Conservation (phyloP, 257 asterid species). For the Agastache rugosa region DNA sequence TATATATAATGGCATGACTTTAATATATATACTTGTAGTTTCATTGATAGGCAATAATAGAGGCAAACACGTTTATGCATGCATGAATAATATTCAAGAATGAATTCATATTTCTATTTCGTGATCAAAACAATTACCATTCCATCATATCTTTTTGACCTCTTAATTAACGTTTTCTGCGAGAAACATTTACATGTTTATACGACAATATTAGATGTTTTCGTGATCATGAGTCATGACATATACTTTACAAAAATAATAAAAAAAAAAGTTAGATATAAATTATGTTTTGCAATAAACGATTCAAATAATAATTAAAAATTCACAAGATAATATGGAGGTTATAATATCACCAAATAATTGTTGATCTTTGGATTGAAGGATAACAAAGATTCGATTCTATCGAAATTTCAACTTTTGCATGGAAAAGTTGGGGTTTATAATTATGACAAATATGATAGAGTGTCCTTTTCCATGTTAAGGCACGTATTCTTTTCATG, state of each 20-base stretch:
- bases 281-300: not conserved
- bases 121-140: not conserved
- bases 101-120: not conserved
- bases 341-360: not conserved
- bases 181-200: too few relatives aligned
- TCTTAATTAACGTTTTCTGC: too few relatives aligned
- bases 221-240: too few relatives aligned
- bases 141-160: too few relatives aligned
- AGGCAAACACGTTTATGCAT: not conserved
- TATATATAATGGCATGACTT: not conserved
- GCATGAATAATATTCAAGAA: not conserved
- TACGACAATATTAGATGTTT: too few relatives aligned
- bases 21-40: not conserved
- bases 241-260: too few relatives aligned
- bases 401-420: constrained; percentile 29
- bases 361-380: not conserved
- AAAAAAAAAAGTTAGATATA: not conserved
- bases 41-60: not conserved
- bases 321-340: not conserved
- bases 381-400: constrained; percentile 43
- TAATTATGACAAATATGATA: not conserved
- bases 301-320: not conserved
- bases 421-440: constrained; percentile 21
- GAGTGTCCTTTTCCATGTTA: constrained; percentile 1
- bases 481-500: constrained; percentile 8